Conservation (phyloP, 129 eudicot species). For the Tagetes erecta region DNA sequence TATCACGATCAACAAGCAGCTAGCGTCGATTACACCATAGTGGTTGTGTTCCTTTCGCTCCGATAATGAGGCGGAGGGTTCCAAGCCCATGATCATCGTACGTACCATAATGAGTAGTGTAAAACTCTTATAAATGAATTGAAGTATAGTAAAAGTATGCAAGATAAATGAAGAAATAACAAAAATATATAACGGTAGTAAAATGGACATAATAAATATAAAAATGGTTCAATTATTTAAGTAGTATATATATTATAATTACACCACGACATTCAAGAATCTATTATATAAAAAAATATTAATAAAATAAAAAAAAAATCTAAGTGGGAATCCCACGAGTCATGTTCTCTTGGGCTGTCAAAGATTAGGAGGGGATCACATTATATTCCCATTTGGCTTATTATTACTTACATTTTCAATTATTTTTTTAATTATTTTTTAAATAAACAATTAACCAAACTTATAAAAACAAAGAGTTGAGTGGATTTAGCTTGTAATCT, state of each 20-base stretch:
- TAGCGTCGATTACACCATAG: too few relatives aligned
- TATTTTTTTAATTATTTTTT: too few relatives aligned
- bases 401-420: neutral
- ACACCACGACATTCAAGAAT: conserved; percentile 17
- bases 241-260: conserved; percentile 20
- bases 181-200: conserved; percentile 12
- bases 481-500: too few relatives aligned
- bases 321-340: conserved; percentile 32
- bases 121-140: too few relatives aligned
- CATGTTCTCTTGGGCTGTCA: conserved; percentile 7
- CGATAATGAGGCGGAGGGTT: too few relatives aligned
- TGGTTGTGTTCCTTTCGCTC: too few relatives aligned
- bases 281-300: neutral
- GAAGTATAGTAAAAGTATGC: neutral
- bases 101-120: too few relatives aligned
- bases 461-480: too few relatives aligned
- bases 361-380: conserved; percentile 11
- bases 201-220: conserved; percentile 17
- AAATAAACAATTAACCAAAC: too few relatives aligned
- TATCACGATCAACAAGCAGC: too few relatives aligned
- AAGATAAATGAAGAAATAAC: conserved; percentile 15
- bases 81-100: too few relatives aligned
- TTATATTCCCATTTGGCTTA: neutral
- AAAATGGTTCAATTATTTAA: conserved; percentile 12
- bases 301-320: conserved; percentile 18